Percentiles rank a stretch among this genome's conserved stretches.
Conservation (phyloP, 208 protist genomes). For the Trypanosoma conorhini region DNA sequence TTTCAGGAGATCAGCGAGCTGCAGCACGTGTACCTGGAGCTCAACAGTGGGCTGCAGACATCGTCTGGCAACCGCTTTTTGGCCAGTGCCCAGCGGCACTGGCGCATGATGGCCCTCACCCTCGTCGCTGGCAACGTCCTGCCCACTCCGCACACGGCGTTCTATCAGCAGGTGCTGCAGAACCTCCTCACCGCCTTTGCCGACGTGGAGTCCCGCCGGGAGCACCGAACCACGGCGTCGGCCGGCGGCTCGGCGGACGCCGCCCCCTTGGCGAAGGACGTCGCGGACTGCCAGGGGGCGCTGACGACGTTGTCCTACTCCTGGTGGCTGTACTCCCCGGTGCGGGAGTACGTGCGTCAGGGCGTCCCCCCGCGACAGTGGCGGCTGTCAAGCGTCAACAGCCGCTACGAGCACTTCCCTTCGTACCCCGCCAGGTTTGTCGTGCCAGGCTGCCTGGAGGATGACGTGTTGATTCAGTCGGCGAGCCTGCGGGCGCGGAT, state of each 20-base stretch:
- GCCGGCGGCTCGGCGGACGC: background rate
- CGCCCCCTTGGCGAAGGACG: background rate
- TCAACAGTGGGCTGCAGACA: background rate
- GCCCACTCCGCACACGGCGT: slow-evolving; percentile 31
- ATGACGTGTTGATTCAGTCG: slow-evolving; percentile 22
- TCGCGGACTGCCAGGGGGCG: background rate
- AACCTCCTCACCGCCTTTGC: slow-evolving; percentile 45
- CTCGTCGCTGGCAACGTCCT: slow-evolving; percentile 39
- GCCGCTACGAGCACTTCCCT: slow-evolving; percentile 30
- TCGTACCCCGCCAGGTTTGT: slow-evolving; percentile 57
- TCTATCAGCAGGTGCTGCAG: slow-evolving; percentile 37
- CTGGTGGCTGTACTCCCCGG: slow-evolving; percentile 61
- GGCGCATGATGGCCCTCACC: slow-evolving; percentile 45
- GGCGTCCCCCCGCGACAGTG: slow-evolving; percentile 33
- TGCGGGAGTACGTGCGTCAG: slow-evolving; percentile 40
- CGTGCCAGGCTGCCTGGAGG: slow-evolving; percentile 34
- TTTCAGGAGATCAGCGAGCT: slow-evolving; percentile 9
- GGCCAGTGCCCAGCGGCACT: slow-evolving; percentile 41
- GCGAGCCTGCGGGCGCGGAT: slow-evolving; percentile 35
- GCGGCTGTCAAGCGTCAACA: slow-evolving; percentile 40
- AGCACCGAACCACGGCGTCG: background rate
- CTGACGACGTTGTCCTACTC: background rate
- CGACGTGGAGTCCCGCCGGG: slow-evolving; percentile 14
- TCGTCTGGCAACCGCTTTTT: slow-evolving; percentile 42
- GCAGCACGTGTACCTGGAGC: background rate